Percentiles rank a stretch among this genome's conserved stretches.
Conservation (phyloP, 768 basidiomycete genomes). For the Leccinum ochraceum region DNA sequence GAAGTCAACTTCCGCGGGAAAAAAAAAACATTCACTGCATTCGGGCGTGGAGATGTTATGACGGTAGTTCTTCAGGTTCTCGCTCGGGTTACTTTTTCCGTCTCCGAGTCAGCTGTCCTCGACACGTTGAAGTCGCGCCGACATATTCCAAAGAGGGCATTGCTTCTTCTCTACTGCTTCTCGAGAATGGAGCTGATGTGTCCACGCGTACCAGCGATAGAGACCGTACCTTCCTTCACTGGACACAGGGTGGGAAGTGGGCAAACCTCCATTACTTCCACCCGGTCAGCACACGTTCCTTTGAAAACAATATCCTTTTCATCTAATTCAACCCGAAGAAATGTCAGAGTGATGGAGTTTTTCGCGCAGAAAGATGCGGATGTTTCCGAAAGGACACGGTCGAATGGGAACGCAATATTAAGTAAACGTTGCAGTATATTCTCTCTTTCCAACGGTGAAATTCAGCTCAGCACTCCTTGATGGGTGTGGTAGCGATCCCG, state of each 20-base stretch:
- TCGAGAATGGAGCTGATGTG: not conserved
- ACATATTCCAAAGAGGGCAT: not conserved
- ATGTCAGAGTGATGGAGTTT: not conserved
- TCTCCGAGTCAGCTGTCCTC: not conserved
- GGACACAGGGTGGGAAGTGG: not conserved
- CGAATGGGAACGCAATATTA: too few species aligned
- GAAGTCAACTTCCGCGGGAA: not conserved
- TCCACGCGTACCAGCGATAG: not conserved
- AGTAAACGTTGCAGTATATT: not conserved
- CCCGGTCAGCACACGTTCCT: not conserved
- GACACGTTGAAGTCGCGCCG: not conserved
- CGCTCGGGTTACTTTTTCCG: not conserved
- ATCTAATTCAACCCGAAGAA: not conserved
- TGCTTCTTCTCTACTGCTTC: not conserved
- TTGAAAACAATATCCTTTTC: too few species aligned
- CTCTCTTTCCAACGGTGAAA: not conserved
- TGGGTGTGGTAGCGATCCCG: not conserved
- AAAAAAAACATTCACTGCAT: not conserved
- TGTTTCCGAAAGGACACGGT: not conserved
- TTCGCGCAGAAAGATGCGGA: not conserved
- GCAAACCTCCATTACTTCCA: not conserved
- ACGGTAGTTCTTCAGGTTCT: not conserved
- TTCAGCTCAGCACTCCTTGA: not conserved
- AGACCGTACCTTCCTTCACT: not conserved
- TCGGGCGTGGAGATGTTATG: not conserved